Evolutionary conservation across 2,329 filamentous ascomycete genomes (phyloP).

Genomic region (Phaeosphaeriaceae sp.): DNA sequence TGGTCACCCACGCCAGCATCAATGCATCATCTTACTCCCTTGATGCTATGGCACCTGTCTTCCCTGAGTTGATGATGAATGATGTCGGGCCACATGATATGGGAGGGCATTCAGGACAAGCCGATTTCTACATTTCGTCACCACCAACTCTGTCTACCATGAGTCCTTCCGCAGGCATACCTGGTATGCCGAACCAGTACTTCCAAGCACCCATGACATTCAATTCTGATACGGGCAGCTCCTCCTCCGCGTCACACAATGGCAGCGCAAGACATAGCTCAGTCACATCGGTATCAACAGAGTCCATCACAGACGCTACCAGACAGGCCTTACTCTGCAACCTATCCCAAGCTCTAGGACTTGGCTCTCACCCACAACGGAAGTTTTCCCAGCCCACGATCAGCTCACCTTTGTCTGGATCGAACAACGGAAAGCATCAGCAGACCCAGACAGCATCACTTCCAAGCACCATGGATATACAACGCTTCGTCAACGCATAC

Average conservation of each 20-base stretch:
- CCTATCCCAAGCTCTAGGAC: slow-evolving; percentile 66
- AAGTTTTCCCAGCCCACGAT: slow-evolving; percentile 68
- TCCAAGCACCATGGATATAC: slow-evolving; percentile 84
- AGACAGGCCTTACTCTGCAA: slow-evolving; percentile 69
- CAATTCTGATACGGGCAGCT: slow-evolving; percentile 70
- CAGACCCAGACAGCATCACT: slow-evolving; percentile 64
- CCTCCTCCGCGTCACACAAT: slow-evolving; percentile 73
- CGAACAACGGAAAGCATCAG: slow-evolving; percentile 31
- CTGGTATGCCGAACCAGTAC: slow-evolving; percentile 67
- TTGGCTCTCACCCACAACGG: slow-evolving; percentile 57
- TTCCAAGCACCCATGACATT: slow-evolving; percentile 73
- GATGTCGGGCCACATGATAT: slow-evolving; percentile 81
- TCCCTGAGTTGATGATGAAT: slow-evolving; percentile 72
- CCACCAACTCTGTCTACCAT: slow-evolving; percentile 78
- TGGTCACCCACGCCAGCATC: slow-evolving; percentile 74
- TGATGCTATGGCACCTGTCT: slow-evolving; percentile 76
- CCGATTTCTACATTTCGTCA: slow-evolving; percentile 79
- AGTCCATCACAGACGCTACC: slow-evolving; percentile 72
- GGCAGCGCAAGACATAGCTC: slow-evolving; percentile 70
- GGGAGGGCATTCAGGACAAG: slow-evolving; percentile 71
- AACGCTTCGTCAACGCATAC: slow-evolving; percentile 89
- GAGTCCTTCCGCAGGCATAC: slow-evolving; percentile 72
- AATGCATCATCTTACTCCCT: slow-evolving; percentile 73
- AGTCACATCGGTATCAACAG: slow-evolving; percentile 67
- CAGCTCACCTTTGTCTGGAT: slow-evolving; percentile 60